These are phyloP conservation scores for Globisporangium echinulatum DNA, from an alignment of 352 stramenopile genomes.

Conservation along the genomic window DNA sequence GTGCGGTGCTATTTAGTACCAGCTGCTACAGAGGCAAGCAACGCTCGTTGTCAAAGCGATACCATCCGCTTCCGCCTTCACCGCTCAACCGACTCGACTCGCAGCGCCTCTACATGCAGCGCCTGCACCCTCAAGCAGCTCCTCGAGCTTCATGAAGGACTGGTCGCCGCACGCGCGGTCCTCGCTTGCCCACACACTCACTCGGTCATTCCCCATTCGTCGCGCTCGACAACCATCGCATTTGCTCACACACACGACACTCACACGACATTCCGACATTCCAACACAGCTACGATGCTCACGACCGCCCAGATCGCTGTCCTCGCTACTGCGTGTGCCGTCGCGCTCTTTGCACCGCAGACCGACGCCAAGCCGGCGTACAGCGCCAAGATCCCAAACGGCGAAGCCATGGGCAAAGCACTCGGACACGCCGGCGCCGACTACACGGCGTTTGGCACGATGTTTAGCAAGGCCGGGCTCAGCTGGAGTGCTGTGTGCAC, in stretches of 20 bases:
- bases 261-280: too few relatives aligned
- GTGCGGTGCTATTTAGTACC: conserved; percentile 6
- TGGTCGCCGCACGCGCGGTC: background rate
- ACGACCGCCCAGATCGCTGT: conserved; percentile 6
- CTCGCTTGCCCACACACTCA: background rate
- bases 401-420: conserved; percentile 29
- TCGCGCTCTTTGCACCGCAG: conserved; percentile 6
- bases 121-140: background rate
- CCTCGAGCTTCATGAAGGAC: background rate
- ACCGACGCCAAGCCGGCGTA: conserved; percentile 3
- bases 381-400: conserved; percentile 35
- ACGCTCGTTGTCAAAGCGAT: background rate
- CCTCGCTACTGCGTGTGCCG: conserved; percentile 1
- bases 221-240: background rate
- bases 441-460: conserved; percentile 40
- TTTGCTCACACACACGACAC: background rate
- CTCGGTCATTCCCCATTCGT: conserved; percentile 12
- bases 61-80: background rate
- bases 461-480: conserved; percentile 29
- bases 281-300: conserved; percentile 4
- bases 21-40: conserved; percentile 6
- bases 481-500: conserved; percentile 34
- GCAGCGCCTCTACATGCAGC: conserved; percentile 1
- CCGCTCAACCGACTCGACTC: background rate
- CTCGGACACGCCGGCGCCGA: conserved; percentile 28